Evolutionary conservation across 805 yeast genomes (phyloP), one percentile per base, ranked within the genome.

Genomic region (Candida argentea): DNA sequence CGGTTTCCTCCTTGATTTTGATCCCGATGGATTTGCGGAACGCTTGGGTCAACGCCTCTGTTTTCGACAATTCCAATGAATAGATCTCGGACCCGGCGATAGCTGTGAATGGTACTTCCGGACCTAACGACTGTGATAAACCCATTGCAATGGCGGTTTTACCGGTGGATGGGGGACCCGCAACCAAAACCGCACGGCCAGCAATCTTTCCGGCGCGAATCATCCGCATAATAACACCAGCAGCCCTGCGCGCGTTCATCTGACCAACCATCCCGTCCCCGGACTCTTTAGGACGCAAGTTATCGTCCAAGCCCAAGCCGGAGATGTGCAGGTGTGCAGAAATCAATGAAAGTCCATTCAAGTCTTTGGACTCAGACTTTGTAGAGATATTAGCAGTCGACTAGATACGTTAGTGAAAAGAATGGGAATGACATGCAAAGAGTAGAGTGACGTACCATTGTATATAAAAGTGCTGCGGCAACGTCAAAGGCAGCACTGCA

Each of bases 151-250:
- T 73, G 21, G 99, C 99, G 3, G 99, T 91, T 55, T 91, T 91
- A 56, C 99, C 99, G 0, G 98, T 91, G 9, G 95, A 84, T 16
- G 98, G 98, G 7, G 97, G 97, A 22, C 99, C 99, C 0, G 98
- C 97, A 35, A 91, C 68, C 37, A 91, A 60, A 13, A 87, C 91
- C 2, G 97, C 96, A 41, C 96, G 73, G 16, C 99, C 99, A 14
- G 97, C 95, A 56, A 91, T 89, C 40, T 83, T 76, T 28, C 95
- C 95, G 19, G 82, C 86, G 50, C 84, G 86, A 35, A 91, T 85
- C 85, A 91, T 79, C 59, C 83, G 87, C 42, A 89, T 70, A 29
- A 91, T 78, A 23, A 91, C 78, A 33, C 95, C 99, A 12, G 95
- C 95, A 4, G 99, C 97, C 49, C 76, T 78, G 57, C 99, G 75